Evolutionary conservation across 768 basidiomycete species (phyloP), one percentile per base, ranked within the genome.

Genomic region (Amanita phalloides): DNA sequence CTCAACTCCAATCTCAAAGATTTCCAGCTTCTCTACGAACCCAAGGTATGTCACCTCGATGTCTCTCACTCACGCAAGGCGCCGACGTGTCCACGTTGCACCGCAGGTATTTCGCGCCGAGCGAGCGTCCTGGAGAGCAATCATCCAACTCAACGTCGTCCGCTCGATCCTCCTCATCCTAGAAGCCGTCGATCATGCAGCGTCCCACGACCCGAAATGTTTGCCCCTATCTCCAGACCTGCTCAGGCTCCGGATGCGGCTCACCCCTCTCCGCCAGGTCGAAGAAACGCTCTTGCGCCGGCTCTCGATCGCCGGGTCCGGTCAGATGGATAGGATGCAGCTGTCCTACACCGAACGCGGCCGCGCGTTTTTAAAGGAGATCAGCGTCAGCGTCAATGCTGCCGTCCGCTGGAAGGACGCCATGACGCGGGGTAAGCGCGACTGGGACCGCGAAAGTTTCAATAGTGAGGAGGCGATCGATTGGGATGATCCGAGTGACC

Each of bases 111-210:
- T 83, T 58, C 71, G 68, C 23, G 71, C 69, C 23, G 82, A 86
- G 62, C 73, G 81, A 23, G 72, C 75, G 5, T 77, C 80, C 7
- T 86, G 84, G 84, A 68, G 79, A 53, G 70, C 75, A 39, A 77
- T 86, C 54, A 78, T 86, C 47, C 82, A 84, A 52, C 75, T 86
- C 55, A 86, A 86, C 62, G 67, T 86, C 41, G 82, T 84, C 36
- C 81, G 78, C 33, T 84, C 83, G 14, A 69, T 86, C 38, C 79
- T 77, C 33, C 71, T 76, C 43, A 82, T 86, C 58, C 71, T 83
- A 49, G 77, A 82, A 48, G 72, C 76, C 13, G 71, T 84, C 54
- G 61, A 67, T 20, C 64, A 65, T 35, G 64, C 64, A 10, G 64
- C 67, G 46, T 56, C 59, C 44, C 45, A 51, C 44, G 54, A 58